Conservation (phyloP, 768 basidiomycete species). For the Psilocybe subaeruginosa region DNA sequence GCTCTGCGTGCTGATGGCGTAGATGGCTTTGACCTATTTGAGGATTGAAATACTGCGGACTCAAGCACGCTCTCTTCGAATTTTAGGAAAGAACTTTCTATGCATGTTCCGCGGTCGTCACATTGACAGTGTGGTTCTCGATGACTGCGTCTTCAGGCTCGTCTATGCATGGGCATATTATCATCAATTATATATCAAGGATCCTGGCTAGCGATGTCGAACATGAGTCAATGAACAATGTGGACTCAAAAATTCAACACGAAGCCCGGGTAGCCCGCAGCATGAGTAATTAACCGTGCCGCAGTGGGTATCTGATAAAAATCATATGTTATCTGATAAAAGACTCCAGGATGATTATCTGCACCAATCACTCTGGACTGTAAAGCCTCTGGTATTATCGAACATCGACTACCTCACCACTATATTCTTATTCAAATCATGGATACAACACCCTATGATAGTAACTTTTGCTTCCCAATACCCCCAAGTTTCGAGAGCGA, state of each 20-base stretch:
- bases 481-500: not conserved
- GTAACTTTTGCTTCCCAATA: not conserved
- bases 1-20: slow-evolving; percentile 4
- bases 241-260: not conserved
- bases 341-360: not conserved
- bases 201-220: too few species aligned
- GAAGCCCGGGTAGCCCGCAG: not conserved
- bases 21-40: not conserved
- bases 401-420: not conserved
- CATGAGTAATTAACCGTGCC: not conserved
- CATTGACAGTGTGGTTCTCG: not conserved
- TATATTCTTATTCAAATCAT: not conserved
- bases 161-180: too few species aligned
- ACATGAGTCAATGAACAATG: not conserved
- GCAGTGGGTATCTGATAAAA: not conserved
- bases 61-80: too few species aligned
- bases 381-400: too few species aligned
- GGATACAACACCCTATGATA: not conserved
- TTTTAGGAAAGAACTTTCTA: too few species aligned
- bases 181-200: too few species aligned
- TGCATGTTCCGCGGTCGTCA: not conserved
- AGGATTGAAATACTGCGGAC: not conserved
- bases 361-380: too few species aligned
- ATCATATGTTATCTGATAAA: not conserved
- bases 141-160: too few species aligned